These are phyloP conservation scores for Ogataea paraovalis DNA, from an alignment of 805 yeast species.

Conservation along the genomic window DNA sequence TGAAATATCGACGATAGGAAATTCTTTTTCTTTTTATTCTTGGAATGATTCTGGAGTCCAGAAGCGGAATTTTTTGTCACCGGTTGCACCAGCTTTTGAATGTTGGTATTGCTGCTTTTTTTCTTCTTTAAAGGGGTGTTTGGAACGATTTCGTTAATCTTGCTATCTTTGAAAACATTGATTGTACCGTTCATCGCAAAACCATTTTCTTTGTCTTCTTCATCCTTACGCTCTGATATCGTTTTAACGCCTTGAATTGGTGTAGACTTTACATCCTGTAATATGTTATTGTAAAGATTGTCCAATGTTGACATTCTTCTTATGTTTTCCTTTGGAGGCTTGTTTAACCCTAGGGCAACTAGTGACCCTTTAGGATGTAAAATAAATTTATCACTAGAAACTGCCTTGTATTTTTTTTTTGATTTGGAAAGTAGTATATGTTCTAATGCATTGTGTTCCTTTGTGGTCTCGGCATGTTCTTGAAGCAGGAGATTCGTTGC, in stretches of 20 bases:
- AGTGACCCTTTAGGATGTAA: constrained; percentile 34
- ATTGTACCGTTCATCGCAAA: constrained; percentile 48
- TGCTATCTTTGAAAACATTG: constrained; percentile 45
- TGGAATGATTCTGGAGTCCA: not conserved
- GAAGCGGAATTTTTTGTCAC: not conserved
- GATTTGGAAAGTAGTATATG: constrained; percentile 1
- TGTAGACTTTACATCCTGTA: constrained; percentile 28
- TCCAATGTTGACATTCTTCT: constrained; percentile 19
- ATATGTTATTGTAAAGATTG: constrained; percentile 22
- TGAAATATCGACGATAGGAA: not conserved
- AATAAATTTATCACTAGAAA: constrained; percentile 19
- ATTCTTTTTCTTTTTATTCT: not conserved
- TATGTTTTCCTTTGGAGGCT: not conserved
- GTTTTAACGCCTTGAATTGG: constrained; percentile 32
- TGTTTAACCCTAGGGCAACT: constrained; percentile 20
- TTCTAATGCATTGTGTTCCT: constrained; percentile 7
- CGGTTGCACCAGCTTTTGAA: constrained; percentile 12
- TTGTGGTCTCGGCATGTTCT: constrained; percentile 13
- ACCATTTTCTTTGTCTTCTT: constrained; percentile 31
- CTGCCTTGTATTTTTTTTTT: not conserved
- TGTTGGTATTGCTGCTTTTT: constrained; percentile 34
- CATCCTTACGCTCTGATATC: constrained; percentile 12
- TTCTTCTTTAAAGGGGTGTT: constrained; percentile 66
- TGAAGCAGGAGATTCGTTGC: constrained; percentile 21
- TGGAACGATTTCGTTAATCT: constrained; percentile 47